Percentiles rank a stretch among this genome's conserved stretches.
phyloP scores from a whole-genome alignment of 768 basidiomycete species.

The Tulasnella sp. region DNA sequence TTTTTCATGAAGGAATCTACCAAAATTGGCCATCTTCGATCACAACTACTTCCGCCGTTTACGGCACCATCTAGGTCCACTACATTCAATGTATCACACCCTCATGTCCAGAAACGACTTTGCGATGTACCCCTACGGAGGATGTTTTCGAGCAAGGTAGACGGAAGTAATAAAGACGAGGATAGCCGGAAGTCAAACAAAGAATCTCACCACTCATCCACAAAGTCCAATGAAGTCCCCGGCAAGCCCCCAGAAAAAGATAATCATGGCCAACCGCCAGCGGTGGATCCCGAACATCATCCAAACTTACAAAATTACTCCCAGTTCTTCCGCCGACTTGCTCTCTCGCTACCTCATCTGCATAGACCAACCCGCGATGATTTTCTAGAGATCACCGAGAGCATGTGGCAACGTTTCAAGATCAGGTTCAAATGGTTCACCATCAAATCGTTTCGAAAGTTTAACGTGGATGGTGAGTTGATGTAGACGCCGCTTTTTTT shows the following conservation, averaged over 20 bases:
- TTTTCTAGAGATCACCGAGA: conserved; percentile 69
- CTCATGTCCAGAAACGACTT: too few species aligned
- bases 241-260: not conserved
- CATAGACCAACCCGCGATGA: conserved; percentile 73
- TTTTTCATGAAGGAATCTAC: too few species aligned
- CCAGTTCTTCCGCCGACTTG: conserved; percentile 66
- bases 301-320: conserved; percentile 38
- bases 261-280: not conserved
- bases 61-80: too few species aligned
- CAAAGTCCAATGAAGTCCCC: too few species aligned
- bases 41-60: too few species aligned
- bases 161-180: too few species aligned
- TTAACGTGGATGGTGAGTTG: conserved; percentile 64
- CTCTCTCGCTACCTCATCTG: conserved; percentile 55
- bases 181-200: too few species aligned
- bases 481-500: not conserved
- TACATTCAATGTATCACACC: too few species aligned
- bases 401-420: conserved; percentile 79
- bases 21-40: too few species aligned
- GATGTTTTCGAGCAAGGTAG: too few species aligned
- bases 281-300: conserved; percentile 2
- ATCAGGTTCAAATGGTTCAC: conserved; percentile 98
- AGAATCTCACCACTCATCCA: too few species aligned
- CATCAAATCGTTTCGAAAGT: conserved; percentile 84
- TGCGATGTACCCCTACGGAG: too few species aligned